A percentile compares a stretch with the other conserved stretches of the same genome.
phyloP scores from a whole-genome alignment of 306 rosid genomes.

The Malus sylvestris region DNA sequence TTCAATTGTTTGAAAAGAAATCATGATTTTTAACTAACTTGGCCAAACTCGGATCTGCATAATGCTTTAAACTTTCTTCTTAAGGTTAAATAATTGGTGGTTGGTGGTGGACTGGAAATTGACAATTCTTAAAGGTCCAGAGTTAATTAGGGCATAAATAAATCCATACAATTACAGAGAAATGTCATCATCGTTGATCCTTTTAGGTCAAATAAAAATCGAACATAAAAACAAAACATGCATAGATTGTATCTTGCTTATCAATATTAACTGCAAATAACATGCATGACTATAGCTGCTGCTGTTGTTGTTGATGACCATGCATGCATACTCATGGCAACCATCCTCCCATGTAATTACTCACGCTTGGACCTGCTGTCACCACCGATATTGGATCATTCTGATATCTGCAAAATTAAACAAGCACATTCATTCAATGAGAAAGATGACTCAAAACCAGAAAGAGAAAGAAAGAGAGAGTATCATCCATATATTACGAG shows the following conservation, averaged over 20 bases:
- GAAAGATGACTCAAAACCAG: not conserved
- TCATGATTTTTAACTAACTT: too few relatives aligned
- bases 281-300: not conserved
- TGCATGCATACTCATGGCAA: slow-evolving; percentile 44
- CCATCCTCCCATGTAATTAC: slow-evolving; percentile 82
- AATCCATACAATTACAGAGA: slow-evolving; percentile 4
- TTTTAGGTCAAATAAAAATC: not conserved
- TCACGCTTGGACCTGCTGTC: slow-evolving; percentile 88
- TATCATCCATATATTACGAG: not conserved
- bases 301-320: not conserved
- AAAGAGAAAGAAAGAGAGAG: not conserved
- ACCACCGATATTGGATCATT: slow-evolving; percentile 62
- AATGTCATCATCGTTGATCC: not conserved
- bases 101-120: too few relatives aligned
- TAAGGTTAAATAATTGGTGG: too few relatives aligned
- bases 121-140: not conserved
- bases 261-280: not conserved
- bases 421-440: not conserved
- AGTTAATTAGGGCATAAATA: slow-evolving; percentile 2
- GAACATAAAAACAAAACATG: not conserved
- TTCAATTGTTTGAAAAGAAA: too few relatives aligned
- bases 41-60: too few relatives aligned
- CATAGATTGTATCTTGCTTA: not conserved
- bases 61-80: too few relatives aligned
- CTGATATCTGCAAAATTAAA: slow-evolving; percentile 50